phyloP scores from a whole-genome alignment of 129 eudicot genomes.

The Smallanthus sonchifolius region DNA sequence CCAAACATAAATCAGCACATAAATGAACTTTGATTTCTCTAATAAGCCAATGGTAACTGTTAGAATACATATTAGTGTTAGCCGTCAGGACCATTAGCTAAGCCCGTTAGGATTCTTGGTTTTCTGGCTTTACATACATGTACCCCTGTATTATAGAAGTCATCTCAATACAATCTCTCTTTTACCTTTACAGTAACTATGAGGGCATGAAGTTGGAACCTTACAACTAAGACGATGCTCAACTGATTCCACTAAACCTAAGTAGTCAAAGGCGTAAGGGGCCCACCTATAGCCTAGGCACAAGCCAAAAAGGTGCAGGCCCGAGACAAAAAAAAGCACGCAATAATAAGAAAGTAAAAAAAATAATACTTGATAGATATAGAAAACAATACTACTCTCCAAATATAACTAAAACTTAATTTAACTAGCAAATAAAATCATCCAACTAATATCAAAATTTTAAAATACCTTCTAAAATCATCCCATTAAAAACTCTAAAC shows the following conservation, averaged over 20 bases:
- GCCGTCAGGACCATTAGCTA: too few relatives aligned
- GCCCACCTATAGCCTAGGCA: background rate
- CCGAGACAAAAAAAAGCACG: background rate
- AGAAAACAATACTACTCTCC: background rate
- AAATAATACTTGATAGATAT: background rate
- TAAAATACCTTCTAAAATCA: background rate
- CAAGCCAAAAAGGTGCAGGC: background rate
- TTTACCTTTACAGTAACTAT: too few relatives aligned
- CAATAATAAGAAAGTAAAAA: background rate
- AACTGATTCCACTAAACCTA: background rate
- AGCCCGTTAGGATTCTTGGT: too few relatives aligned
- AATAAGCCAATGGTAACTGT: background rate
- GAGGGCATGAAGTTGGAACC: background rate
- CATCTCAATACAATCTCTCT: too few relatives aligned
- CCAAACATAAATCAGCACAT: background rate
- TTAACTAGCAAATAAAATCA: background rate
- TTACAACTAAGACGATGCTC: conserved; percentile 3
- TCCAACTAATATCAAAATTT: background rate
- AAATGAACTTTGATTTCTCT: background rate
- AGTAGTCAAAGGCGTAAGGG: background rate
- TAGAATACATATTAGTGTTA: background rate
- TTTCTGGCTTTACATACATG: too few relatives aligned
- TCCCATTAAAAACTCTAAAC: background rate
- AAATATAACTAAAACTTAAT: background rate
- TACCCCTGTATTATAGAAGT: too few relatives aligned